Evolutionary conservation across 805 yeast species (phyloP), one percentile per base, ranked within the genome.

Genomic region (Ogataea angusta): DNA sequence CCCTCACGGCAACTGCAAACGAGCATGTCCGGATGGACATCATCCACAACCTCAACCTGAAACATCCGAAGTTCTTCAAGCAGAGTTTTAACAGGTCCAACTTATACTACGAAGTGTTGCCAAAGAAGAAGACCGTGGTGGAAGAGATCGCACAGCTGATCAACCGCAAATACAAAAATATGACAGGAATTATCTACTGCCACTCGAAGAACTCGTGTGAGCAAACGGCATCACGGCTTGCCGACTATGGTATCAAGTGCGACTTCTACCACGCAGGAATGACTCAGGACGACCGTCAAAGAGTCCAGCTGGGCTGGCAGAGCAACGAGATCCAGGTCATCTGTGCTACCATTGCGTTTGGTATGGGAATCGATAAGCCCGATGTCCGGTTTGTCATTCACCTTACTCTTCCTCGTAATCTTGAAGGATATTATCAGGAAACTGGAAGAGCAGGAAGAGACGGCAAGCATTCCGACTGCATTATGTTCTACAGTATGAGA

Each of bases 361-460:
- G 99, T 19, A 93, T 93, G 99, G 99, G 99, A 34, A 91, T 93
- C 42, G 99, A 93, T 64, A 93, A 93, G 60, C 85, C 96, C 0
- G 95, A 93, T 63, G 99, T 93, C 10, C 69, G 99, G 34, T 90
- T 74, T 67, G 98, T 93, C 3, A 79, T 87, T 30, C 99, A 93
- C 64, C 72, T 83, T 48, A 85, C 93, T 5, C 66, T 93, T 18
- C 97, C 99, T 0, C 69, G 96, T 53, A 86, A 88, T 38, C 68
- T 93, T 48, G 99, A 93, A 64, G 98, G 97, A 0, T 93, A 93
- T 61, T 93, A 93, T 56, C 99, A 93, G 63, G 99, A 93, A 60
- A 90, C 98, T 1, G 99, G 99, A 6, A 79, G 99, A 63, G 99
- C 98, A 4, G 99, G 99, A 5, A 77, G 99, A 66, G 99, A 93